Conservation (phyloP, 2,329 filamentous ascomycete genomes). For the Fusarium equiseti region DNA sequence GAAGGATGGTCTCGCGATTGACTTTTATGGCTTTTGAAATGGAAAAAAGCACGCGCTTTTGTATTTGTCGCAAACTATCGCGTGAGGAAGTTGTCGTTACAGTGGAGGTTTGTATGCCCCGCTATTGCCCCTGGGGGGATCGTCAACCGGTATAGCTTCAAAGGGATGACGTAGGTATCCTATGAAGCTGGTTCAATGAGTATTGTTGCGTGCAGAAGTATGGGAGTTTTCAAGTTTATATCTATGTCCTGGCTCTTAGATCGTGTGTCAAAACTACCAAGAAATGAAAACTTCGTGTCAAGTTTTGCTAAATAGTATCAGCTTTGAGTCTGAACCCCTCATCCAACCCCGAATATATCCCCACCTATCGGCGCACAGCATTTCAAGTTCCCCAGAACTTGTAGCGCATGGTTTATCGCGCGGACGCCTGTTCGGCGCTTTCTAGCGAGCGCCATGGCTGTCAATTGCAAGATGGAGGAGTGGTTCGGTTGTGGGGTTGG, state of each 20-base stretch:
- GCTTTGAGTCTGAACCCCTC: conserved; percentile 20
- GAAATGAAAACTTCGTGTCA: neutral
- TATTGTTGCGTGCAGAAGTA: neutral
- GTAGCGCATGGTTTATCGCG: conserved; percentile 24
- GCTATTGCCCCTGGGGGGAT: conserved; percentile 42
- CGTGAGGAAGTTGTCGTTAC: conserved; percentile 40
- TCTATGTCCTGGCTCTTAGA: neutral
- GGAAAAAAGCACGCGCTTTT: conserved; percentile 2
- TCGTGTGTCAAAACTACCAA: neutral
- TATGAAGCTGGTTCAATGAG: neutral
- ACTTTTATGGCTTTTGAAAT: neutral
- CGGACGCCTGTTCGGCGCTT: conserved; percentile 29
- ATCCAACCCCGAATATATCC: conserved; percentile 41
- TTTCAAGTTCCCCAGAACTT: conserved; percentile 31
- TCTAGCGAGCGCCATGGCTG: conserved; percentile 21
- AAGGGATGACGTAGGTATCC: conserved; percentile 34
- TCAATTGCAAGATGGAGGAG: neutral
- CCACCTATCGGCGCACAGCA: conserved; percentile 45
- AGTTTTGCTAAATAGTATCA: neutral
- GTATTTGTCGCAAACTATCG: conserved; percentile 32
- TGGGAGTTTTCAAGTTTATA: neutral
- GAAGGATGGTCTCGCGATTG: neutral
- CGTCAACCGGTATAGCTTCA: conserved; percentile 17
- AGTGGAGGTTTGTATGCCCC: conserved; percentile 42
- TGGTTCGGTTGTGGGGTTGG: conserved; percentile 31